These are phyloP conservation scores for Ampelomyces quisqualis DNA, from an alignment of 2,329 filamentous ascomycete species.

Conservation along the genomic window DNA sequence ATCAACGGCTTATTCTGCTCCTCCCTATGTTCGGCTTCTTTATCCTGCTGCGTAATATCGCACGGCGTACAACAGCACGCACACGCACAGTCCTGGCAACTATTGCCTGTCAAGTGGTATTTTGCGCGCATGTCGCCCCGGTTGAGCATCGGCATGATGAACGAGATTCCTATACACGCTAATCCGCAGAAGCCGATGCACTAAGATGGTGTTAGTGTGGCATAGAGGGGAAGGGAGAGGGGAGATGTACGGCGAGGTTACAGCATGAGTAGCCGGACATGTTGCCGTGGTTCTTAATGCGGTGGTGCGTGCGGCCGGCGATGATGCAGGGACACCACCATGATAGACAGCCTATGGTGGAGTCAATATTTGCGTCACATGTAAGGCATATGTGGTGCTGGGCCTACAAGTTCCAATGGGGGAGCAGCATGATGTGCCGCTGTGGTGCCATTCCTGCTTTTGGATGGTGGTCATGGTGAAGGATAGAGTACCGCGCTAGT, in stretches of 20 bases:
- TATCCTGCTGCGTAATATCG: constrained; percentile 39
- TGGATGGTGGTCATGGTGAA: constrained; percentile 22
- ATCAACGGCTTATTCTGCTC: constrained; percentile 13
- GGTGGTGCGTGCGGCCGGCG: constrained; percentile 35
- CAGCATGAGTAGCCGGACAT: constrained; percentile 31
- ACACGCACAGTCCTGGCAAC: constrained; percentile 37
- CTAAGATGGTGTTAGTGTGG: constrained; percentile 16
- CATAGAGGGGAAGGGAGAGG: background rate
- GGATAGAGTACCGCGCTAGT: background rate
- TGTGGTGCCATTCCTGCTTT: constrained; percentile 35
- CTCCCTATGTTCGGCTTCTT: constrained; percentile 32
- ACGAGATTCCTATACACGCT: constrained; percentile 27
- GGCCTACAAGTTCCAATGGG: constrained; percentile 35
- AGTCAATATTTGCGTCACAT: constrained; percentile 5
- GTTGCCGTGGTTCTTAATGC: constrained; percentile 30
- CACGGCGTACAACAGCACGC: constrained; percentile 40
- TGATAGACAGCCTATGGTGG: constrained; percentile 29
- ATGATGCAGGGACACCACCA: constrained; percentile 40
- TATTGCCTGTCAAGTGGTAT: constrained; percentile 36
- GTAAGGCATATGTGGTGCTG: no score
- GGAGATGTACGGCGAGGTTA: constrained; percentile 26
- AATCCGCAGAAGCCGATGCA: constrained; percentile 31
- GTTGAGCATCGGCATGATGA: constrained; percentile 36
- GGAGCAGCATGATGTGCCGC: constrained; percentile 30
- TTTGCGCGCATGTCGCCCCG: constrained; percentile 37